Evolutionary conservation across 2,329 filamentous ascomycete genomes (phyloP), one percentile per base, ranked within the genome.

Genomic region (Dactylellina parvicollis): DNA sequence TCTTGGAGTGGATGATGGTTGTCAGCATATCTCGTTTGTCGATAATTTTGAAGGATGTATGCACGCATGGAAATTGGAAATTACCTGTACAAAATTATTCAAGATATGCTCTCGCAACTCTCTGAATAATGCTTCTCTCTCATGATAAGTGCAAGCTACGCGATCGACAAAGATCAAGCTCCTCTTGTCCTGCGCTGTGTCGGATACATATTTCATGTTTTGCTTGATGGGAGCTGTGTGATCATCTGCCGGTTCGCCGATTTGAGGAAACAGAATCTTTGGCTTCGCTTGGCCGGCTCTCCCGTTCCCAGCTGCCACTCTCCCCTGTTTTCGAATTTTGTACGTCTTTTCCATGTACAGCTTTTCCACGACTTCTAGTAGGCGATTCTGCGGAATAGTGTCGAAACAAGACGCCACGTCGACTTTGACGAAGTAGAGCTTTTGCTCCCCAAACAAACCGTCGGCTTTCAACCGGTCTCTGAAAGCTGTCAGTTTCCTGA

Each of bases 361-460:
- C 5, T 59, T 42, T 18, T 75, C 30, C 75, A 96, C 85, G 24
- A 98, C 83, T 22, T 83, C 79, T 32, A 97, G 79, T 16, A 98
- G 83, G 0, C 87, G 86, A 24, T 85, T 81, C 79, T 98, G 95
- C 0, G 95, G 95, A 46, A 99, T 97, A 0, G 91, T 96, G 80
- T 99, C 95, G 79, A 97, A 99, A 77, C 94, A 96, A 1, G 92
- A 88, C 79, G 91, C 87, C 18, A 99, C 93, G 78, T 99, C 95
- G 10, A 96, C 84, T 79, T 99, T 99, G 72, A 89, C 93, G 81
- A 98, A 96, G 80, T 91, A 98, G 0, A 97, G 81, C 44, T 76
- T 76, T 3, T 80, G 83, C 7, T 79, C 77, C 0, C 81, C 77
- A 0, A 75, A 75, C 1, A 80, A 67, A 0, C 81, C 80, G 22